Base-by-base conservation (phyloP, 768 basidiomycete species). In the Mycena vitilis region DNA sequence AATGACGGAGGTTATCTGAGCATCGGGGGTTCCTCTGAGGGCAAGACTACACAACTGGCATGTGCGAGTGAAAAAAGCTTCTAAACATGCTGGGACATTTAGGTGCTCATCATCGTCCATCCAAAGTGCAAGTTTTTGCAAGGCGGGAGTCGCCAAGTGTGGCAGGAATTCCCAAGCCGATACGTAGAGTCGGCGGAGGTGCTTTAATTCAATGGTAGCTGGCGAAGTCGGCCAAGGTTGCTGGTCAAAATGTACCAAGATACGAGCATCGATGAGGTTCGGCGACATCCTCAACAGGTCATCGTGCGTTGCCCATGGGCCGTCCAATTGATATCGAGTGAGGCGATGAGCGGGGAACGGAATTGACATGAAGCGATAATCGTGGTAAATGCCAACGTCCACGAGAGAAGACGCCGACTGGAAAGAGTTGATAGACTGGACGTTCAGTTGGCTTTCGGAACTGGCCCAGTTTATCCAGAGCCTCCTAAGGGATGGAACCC, bases 211-310 rank as follows among this genome's bases (percentile, higher is more conserved):
- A 20, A 60, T 53, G n/a, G n/a, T 42, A 25, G n/a, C 11, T 1
- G 8, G 42, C 3, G 20, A 2, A 10, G 22, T 13, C 10, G 57
- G 22, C 63, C 30, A n/a, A 13, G 37, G 23, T 22, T 40, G 23
- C 16, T 40, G 38, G 12, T 22, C n/a, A 38, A 47, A 49, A 20
- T 45, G 53, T 2, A 1, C 5, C 20, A 66, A 9, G 11, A 66
- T 54, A 20, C 42, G 49, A 20, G 65, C 57, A 18, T 66, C 51
- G 38, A 60, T 42, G 2, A 66, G 47, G n/a, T 57, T 65, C 5
- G 22, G 42, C 23, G 51, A 51, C 10, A 12, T 13, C 42, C 37
- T 47, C 42, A 66, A 30, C 10, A 66, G 44, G 23, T 7, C 9
- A 15, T n/a, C 2, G 22, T 66, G 65, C 13, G 22, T 23, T 13